These are phyloP conservation scores for Fraxinus platypoda DNA, from an alignment of 305 asterid genomes.

Conservation along the genomic window DNA sequence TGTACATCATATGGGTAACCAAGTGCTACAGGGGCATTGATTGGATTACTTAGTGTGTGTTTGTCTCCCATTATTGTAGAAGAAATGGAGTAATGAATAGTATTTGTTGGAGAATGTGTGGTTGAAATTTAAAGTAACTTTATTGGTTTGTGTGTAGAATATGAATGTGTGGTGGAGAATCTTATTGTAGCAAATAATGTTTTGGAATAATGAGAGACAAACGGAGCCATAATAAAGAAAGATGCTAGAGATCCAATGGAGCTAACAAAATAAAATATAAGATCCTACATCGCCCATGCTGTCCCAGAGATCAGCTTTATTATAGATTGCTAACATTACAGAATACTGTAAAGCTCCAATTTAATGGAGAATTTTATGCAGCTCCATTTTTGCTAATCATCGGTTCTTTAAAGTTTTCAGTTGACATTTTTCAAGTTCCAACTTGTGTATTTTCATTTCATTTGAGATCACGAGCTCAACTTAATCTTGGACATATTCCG, in stretches of 20 bases:
- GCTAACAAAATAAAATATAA: background rate
- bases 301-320: background rate
- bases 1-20: background rate
- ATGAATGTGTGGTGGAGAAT: too few relatives aligned
- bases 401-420: slow-evolving; percentile 1
- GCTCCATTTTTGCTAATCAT: background rate
- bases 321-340: slow-evolving; percentile 1
- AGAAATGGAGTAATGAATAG: too few relatives aligned
- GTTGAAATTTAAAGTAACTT: too few relatives aligned
- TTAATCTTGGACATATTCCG: slow-evolving; percentile 7
- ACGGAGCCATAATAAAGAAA: background rate
- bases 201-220: too few relatives aligned
- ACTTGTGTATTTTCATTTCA: slow-evolving; percentile 17
- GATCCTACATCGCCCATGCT: background rate
- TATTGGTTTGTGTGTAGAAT: too few relatives aligned
- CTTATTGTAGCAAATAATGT: too few relatives aligned
- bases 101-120: too few relatives aligned
- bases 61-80: too few relatives aligned
- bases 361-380: background rate
- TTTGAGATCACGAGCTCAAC: slow-evolving; percentile 19
- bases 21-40: background rate
- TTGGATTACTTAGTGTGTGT: background rate
- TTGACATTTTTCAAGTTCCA: slow-evolving; percentile 1
- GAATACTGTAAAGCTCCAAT: background rate
- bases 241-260: background rate